These are phyloP conservation scores for Fistulinella prunicolor DNA, from an alignment of 768 basidiomycete genomes.

Conservation along the genomic window DNA sequence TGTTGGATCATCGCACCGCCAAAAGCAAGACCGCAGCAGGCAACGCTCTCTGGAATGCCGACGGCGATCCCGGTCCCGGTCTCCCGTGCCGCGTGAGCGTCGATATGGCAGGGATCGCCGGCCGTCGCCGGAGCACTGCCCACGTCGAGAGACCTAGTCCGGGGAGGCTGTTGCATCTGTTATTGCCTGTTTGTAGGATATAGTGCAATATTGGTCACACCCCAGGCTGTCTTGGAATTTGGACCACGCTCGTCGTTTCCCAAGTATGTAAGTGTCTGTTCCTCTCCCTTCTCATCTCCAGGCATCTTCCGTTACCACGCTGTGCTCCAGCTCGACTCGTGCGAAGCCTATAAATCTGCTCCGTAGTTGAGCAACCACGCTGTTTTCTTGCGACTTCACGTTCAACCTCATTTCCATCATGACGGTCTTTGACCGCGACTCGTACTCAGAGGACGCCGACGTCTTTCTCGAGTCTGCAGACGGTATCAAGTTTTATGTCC, in stretches of 20 bases:
- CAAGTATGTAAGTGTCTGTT: constrained; percentile 22
- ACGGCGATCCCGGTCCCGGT: constrained; percentile 24
- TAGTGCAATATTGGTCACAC: constrained; percentile 3
- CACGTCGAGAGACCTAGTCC: constrained; percentile 11
- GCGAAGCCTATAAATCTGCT: constrained; percentile 20
- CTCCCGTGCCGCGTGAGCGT: constrained; percentile 21
- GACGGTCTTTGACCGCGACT: constrained; percentile 33
- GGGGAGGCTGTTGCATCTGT: constrained; percentile 10
- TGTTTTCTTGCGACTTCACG: neutral
- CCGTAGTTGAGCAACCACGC: neutral
- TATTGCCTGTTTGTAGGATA: constrained; percentile 23
- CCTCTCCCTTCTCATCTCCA: neutral
- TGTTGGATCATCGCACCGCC: constrained; percentile 33
- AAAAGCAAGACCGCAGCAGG: constrained; percentile 49
- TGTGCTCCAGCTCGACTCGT: constrained; percentile 6
- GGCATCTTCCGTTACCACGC: neutral
- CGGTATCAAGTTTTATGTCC: constrained; percentile 53
- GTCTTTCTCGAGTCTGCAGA: constrained; percentile 46
- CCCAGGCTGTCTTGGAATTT: constrained; percentile 16
- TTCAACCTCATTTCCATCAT: constrained; percentile 18
- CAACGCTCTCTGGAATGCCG: constrained; percentile 35
- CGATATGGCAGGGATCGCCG: constrained; percentile 35
- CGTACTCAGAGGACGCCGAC: constrained; percentile 51
- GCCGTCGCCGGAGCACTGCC: constrained; percentile 33
- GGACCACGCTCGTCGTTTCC: constrained; percentile 4